A percentile compares a stretch with the other conserved stretches of the same genome.
Conservation (phyloP, 2,329 filamentous ascomycete genomes). For the Sporothrix globosa region DNA sequence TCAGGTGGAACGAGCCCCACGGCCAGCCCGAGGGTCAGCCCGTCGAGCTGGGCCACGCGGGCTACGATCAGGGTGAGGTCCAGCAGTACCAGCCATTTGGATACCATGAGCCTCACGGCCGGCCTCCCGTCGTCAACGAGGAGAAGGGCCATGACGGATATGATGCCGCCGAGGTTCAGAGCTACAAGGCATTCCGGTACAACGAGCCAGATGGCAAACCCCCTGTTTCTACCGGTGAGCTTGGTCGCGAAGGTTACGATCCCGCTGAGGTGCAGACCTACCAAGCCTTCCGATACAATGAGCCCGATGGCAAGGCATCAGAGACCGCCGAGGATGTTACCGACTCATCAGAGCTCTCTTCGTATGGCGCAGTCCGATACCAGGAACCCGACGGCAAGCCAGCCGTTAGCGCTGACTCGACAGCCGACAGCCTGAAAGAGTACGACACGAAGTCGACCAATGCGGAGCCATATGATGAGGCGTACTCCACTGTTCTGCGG, state of each 20-base stretch:
- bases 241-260: conserved; percentile 32
- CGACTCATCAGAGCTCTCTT: conserved; percentile 32
- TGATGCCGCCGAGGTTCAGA: conserved; percentile 33
- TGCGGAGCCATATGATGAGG: conserved; percentile 39
- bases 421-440: conserved; percentile 45
- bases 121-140: conserved; percentile 21
- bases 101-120: conserved; percentile 42
- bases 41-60: conserved; percentile 34
- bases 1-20: conserved; percentile 37
- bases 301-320: conserved; percentile 40
- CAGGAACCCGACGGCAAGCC: conserved; percentile 37
- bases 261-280: conserved; percentile 35
- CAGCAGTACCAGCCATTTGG: conserved; percentile 40
- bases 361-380: conserved; percentile 37
- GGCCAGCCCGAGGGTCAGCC: conserved; percentile 37
- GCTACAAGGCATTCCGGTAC: conserved; percentile 41
- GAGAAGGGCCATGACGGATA: conserved; percentile 27
- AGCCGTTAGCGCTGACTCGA: conserved; percentile 45
- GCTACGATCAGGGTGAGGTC: conserved; percentile 41
- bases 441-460: conserved; percentile 42
- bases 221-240: not conserved
- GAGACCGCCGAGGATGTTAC: conserved; percentile 24
- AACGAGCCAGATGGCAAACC: conserved; percentile 42
- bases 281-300: conserved; percentile 45
- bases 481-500: conserved; percentile 39